Conservation (phyloP, 2,329 filamentous ascomycete genomes). For the Microascus cirrosus region DNA sequence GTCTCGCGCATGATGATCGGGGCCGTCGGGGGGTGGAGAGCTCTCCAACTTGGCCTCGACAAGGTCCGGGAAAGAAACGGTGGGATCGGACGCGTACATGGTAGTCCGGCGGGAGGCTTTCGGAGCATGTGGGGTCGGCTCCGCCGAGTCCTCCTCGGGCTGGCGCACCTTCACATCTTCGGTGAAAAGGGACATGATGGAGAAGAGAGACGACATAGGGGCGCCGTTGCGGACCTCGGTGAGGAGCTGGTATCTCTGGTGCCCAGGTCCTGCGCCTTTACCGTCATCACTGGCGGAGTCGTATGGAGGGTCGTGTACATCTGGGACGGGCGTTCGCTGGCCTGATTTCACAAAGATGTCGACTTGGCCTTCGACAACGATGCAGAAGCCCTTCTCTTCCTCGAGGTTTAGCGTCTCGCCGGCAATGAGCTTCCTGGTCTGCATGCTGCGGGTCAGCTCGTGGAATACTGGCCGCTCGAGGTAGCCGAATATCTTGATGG, state of each 20-base stretch:
- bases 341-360: slow-evolving; percentile 97
- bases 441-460: slow-evolving; percentile 94
- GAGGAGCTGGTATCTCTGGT: slow-evolving; percentile 85
- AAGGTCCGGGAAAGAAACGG: neutral
- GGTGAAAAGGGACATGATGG: slow-evolving; percentile 91
- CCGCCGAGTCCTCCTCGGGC: slow-evolving; percentile 49
- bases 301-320: slow-evolving; percentile 8
- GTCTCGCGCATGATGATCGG: neutral
- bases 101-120: neutral
- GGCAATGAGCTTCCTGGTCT: slow-evolving; percentile 90
- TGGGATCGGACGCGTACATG: neutral
- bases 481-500: slow-evolving; percentile 98
- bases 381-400: slow-evolving; percentile 95
- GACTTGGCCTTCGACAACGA: slow-evolving; percentile 91
- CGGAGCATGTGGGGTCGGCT: neutral
- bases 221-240: slow-evolving; percentile 97
- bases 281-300: slow-evolving; percentile 56
- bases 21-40: neutral
- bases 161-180: slow-evolving; percentile 73
- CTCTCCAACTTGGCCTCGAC: neutral
- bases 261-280: slow-evolving; percentile 42
- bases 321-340: slow-evolving; percentile 21
- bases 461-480: slow-evolving; percentile 94
- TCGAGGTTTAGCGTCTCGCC: slow-evolving; percentile 92
- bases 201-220: slow-evolving; percentile 97